Evolutionary conservation across 257 asterid genomes (phyloP), one percentile per base, ranked within the genome.

Genomic region (Apocynum venetum): DNA sequence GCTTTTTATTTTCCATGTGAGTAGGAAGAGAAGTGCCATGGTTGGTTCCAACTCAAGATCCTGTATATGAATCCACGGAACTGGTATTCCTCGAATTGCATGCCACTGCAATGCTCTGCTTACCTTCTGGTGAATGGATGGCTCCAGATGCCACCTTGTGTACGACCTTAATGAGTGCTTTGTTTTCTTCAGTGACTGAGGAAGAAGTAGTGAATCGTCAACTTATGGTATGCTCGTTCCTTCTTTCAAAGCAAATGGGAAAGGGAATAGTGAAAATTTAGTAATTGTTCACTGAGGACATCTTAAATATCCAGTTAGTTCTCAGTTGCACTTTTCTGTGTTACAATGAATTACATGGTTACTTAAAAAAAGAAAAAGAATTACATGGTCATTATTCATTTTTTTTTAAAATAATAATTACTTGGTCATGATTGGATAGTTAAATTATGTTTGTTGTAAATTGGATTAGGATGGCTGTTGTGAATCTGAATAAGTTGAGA

Each of bases 81-180:
- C 89, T 91, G 47, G 82, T 87, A 52, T 95, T 88, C 86, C 90
- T 95, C 76, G 97, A 95, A 84, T 85, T 95, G 85, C 98, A 91
- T 83, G 98, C 97, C 76, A 89, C 93, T 53, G 98, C 97, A 8
- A 85, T 87, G 80, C 85, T 95, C 52, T 91, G 91, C 83, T 84
- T 84, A 66, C 93, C 98, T 80, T 87, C 98, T 82, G 99, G 98
- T 64, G 97, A 93, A 84, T 91, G 91, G 84, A 79, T 93, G 91
- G 56, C 84, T 71, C 98, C 97, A 12, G 98, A 95, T 86, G 93
- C 94, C 73, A 95, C 94, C 19, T 79, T 90, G 87, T 91, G 97
- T 85, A 86, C 99, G 64, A 83, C 96, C 19, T 84, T 95, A 88
- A 88, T 84, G 78, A 93, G 99, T 76, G 94, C 98, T 71, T 89